Evolutionary conservation across 345 rosid genomes (phyloP), one percentile per base, ranked within the genome.

Genomic region (Cardamine resedifolia): DNA sequence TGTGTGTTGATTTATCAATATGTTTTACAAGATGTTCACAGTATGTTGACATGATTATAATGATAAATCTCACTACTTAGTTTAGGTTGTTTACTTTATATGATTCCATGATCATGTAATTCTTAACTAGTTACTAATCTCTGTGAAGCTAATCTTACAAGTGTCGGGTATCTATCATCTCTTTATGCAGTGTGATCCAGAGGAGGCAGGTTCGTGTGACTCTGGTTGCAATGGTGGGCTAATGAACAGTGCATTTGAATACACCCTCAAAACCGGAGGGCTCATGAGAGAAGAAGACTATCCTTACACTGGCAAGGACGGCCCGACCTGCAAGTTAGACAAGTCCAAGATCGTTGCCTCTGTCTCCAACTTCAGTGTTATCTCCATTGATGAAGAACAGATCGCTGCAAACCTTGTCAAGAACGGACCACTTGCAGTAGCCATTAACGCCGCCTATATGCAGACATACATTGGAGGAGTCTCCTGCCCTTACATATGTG

Each of bases 381-480:
- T 93, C 33, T 90, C 97, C 39, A 81, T 84, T 15, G 90, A 93
- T 12, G 98, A 93, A 75, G 92, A 89, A 36, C 97, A 90, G 81
- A 93, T 93, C 14, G 92, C 98, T 28, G 97, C 98, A 2, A 93
- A 93, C 76, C 90, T 93, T n/a, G 97, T 93, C 65, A 82, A 82
- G 68, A 85, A 85, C 14, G 98, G 98, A 33, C 98, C 98, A 53
- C 96, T 73, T 15, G 80, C 87, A 70, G 98, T 93, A 73, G 98
- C 86, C 9, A 90, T 93, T 77, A 93, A 93, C 51, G 98, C 98
- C 0, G 88, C 84, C 65, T 90, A 70, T 80, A 93, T 93, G 98
- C 98, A 93, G 72, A 93, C 98, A 45, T 93, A 90, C 71, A 73
- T 93, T 0, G 90, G 94, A 1, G 97, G 98, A 53, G 96, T 90